Evolutionary conservation across 108 stramenopile genomes (phyloP).

Genomic region (Pseudonitzschia delicatissima): DNA sequence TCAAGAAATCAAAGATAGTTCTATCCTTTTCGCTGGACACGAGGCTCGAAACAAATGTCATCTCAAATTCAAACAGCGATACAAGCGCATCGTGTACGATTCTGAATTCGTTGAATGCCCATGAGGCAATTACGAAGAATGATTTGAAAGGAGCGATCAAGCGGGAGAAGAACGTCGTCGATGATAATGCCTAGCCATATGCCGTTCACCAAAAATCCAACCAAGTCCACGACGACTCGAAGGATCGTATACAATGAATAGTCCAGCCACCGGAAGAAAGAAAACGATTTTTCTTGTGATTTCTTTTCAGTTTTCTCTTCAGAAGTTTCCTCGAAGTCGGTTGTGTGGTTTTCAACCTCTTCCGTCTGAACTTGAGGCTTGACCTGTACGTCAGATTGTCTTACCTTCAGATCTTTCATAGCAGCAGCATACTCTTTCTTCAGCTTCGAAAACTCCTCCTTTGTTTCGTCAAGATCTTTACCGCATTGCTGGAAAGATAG

Average conservation of each 20-base stretch:
- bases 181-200: neutral
- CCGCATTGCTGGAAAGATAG: constrained; percentile 1
- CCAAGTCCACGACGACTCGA: constrained; percentile 11
- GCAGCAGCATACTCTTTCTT: neutral
- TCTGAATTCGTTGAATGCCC: neutral
- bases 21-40: constrained; percentile 1
- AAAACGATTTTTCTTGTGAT: neutral
- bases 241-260: neutral
- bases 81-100: constrained; percentile 11
- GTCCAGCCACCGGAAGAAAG: constrained; percentile 5
- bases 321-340: neutral
- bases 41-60: constrained; percentile 7
- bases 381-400: neutral
- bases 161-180: neutral
- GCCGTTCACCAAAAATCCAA: neutral
- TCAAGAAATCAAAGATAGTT: constrained; percentile 7
- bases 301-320: neutral
- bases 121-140: neutral
- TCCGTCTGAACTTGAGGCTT: neutral
- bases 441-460: neutral
- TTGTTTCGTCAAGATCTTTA: neutral
- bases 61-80: constrained; percentile 10
- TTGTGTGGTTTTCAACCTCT: neutral
- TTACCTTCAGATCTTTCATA: neutral
- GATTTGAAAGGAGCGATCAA: neutral